Base-by-base conservation (phyloP, 768 basidiomycete genomes). In the Auricularia sp. region DNA sequence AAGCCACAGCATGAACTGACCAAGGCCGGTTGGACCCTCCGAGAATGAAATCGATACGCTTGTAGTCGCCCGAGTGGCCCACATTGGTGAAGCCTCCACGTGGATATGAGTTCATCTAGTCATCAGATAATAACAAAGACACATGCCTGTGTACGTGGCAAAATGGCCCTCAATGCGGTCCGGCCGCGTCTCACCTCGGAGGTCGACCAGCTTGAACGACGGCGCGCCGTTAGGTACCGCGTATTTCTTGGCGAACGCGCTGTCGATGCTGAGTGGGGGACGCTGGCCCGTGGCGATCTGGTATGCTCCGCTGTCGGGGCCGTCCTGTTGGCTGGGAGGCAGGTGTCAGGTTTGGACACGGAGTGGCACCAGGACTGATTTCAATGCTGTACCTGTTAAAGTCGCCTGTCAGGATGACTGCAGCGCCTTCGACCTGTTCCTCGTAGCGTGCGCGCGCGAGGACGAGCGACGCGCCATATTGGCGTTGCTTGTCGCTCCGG, bases 1-100 rank as follows among this genome's bases (percentile, higher is more conserved):
- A 64, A 18, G 18, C n/a, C 8, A 35, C 51, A 63, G n/a, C 14
- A 44, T 4, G 21, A 33, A 72, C 80, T 68, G 69, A 81, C 78
- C 82, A 81, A 62, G 74, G 74, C 3, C 74, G 67, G 61, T 77
- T 80, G 54, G 73, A 80, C 7, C 79, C 79, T n/a, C 81, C 83
- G 62, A 82, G 79, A 1, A 83, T 73, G 66, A 83, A 84, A 66
- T 84, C 83, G 65, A 84, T 83, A 61, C 81, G 73, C 42, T 72
- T 65, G 71, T 74, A 80, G n/a, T 67, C 47, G 7, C 70, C 69
- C 2, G 77, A 73, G 61, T 79, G 75, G 8, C 74, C 72, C 3
- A 79, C 77, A 16, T 70, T 68, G 16, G 71, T 72, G 69, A 84
- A 85, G 0, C 81, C 83, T 3, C 81, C 82, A 68, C 29, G 82